Base-by-base conservation (phyloP, 1,139 yeast genomes). In the Yamadazyma kanchanaburiensis region DNA sequence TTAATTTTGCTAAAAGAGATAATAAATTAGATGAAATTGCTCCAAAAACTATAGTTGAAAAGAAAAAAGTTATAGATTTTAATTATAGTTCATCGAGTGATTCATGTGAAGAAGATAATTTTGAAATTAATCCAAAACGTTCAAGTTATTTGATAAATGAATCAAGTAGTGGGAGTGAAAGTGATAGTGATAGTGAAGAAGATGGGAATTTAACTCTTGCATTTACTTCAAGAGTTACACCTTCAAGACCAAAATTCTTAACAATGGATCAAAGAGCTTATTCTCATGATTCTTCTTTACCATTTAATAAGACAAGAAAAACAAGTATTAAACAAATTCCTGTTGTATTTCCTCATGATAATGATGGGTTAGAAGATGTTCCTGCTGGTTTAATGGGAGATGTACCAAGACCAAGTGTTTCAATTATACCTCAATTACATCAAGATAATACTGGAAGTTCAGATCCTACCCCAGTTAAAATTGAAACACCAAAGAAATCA, bases 131-230 rank as follows among this genome's bases (percentile, higher is more conserved):
- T n/a, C n/a, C 19, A 15, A 5, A 6, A 6, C 7, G 12, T n/a
- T 9, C 12, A 15, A 15, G 19, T 15, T 17, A 17, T 6, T 12
- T 19, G 8, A 12, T 10, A 14, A 19, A 14, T 15, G 24, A 15
- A 13, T 17, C n/a, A 12, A 14, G 25, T 18, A 20, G 26, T 17
- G 24, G 26, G 9, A 16, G 25, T 21, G 21, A 18, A n/a, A 19
- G 28, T 24, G 21, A 12, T 12, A 61, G 57, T 15, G 68, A 58
- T 6, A 60, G 59, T 32, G 73, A 60, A 27, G 72, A 60, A 28
- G 68, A 50, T 18, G 79, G 74, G 1, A 73, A 76, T 42, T 52
- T 77, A 38, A 75, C 80, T 0, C 56, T 77, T 21, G 77, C 74
- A 9, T 70, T 76, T 39, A 60, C 73, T 2, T 64, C 72, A 3